Conservation (phyloP, 2,329 filamentous ascomycete genomes). For the Colletotrichum navitas region DNA sequence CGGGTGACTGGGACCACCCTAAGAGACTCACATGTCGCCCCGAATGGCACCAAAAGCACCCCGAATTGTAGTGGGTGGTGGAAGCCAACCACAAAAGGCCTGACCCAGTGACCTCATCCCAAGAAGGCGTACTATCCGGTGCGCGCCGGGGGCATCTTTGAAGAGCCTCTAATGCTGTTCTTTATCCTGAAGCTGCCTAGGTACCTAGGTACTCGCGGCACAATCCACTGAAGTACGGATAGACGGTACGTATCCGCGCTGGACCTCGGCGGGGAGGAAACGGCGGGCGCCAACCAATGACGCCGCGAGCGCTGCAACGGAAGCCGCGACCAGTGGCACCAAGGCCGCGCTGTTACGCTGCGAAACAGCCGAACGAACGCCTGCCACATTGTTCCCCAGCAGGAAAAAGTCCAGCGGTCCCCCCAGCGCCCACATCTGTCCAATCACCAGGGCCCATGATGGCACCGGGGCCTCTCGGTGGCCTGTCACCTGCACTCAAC, state of each 20-base stretch:
- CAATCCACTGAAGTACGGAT: slow-evolving; percentile 9
- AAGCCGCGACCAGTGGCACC: slow-evolving; percentile 31
- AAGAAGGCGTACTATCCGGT: slow-evolving; percentile 28
- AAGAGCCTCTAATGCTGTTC: slow-evolving; percentile 23
- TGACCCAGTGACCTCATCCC: slow-evolving; percentile 39
- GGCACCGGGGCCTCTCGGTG: slow-evolving; percentile 25
- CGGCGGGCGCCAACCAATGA: slow-evolving; percentile 35
- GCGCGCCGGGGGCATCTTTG: slow-evolving; percentile 17
- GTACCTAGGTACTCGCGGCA: slow-evolving; percentile 3
- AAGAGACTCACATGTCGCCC: slow-evolving; percentile 37
- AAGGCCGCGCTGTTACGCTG: slow-evolving; percentile 30
- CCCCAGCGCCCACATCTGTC: slow-evolving; percentile 10
- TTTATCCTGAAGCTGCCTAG: slow-evolving; percentile 37
- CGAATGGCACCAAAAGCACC: slow-evolving; percentile 6
- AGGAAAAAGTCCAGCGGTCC: slow-evolving; percentile 20
- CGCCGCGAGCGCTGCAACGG: slow-evolving; percentile 40
- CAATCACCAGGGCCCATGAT: slow-evolving; percentile 20
- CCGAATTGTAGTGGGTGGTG: slow-evolving; percentile 15
- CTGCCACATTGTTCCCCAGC: slow-evolving; percentile 38
- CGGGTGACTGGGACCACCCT: slow-evolving; percentile 32
- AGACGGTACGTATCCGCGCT: slow-evolving; percentile 26
- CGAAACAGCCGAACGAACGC: slow-evolving; percentile 43
- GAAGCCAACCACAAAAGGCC: slow-evolving; percentile 4
- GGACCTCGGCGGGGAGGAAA: slow-evolving; percentile 41
- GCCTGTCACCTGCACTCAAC: slow-evolving; percentile 39